Percentiles rank a stretch among this genome's conserved stretches.
These are phyloP conservation scores for Trichoderma cornu-damae DNA, from an alignment of 2,329 filamentous ascomycete species.

Conservation along the genomic window DNA sequence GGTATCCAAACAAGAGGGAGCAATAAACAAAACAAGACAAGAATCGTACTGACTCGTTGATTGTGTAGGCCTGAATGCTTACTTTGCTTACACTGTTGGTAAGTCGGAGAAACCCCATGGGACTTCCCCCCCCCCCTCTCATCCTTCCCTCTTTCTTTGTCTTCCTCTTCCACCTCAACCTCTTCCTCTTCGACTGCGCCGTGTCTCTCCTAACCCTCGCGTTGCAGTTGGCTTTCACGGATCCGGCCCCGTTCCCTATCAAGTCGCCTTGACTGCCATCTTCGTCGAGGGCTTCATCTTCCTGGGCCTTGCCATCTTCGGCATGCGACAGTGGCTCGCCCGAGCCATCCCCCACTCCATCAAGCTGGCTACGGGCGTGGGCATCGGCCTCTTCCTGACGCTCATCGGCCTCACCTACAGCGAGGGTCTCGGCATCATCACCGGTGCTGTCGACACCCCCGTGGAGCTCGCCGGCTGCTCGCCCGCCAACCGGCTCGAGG, in stretches of 20 bases:
- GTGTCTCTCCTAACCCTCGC: not conserved
- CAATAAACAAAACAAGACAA: too few species aligned
- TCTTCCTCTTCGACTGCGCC: not conserved
- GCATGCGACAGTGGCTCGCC: constrained; percentile 83
- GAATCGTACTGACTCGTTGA: constrained; percentile 10
- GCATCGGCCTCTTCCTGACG: constrained; percentile 78
- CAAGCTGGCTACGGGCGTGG: constrained; percentile 80
- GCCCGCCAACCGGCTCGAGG: constrained; percentile 35
- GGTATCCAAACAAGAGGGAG: not conserved
- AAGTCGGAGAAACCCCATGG: too few species aligned
- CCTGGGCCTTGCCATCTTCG: constrained; percentile 70
- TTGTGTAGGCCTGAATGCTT: constrained; percentile 63
- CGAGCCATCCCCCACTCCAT: constrained; percentile 77
- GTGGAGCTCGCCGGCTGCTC: constrained; percentile 70
- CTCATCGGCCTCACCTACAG: constrained; percentile 72
- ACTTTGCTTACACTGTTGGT: constrained; percentile 67
- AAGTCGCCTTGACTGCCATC: constrained; percentile 74
- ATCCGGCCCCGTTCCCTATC: constrained; percentile 65
- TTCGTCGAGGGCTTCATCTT: constrained; percentile 88
- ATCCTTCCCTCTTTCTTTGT: not conserved
- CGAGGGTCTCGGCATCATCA: constrained; percentile 75
- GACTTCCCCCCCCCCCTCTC: too few species aligned
- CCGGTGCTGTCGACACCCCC: constrained; percentile 63
- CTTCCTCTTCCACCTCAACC: too few species aligned
- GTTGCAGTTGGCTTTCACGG: constrained; percentile 69